Conservation (phyloP, 2,329 filamentous ascomycete species). For the Alternaria incomplexa region DNA sequence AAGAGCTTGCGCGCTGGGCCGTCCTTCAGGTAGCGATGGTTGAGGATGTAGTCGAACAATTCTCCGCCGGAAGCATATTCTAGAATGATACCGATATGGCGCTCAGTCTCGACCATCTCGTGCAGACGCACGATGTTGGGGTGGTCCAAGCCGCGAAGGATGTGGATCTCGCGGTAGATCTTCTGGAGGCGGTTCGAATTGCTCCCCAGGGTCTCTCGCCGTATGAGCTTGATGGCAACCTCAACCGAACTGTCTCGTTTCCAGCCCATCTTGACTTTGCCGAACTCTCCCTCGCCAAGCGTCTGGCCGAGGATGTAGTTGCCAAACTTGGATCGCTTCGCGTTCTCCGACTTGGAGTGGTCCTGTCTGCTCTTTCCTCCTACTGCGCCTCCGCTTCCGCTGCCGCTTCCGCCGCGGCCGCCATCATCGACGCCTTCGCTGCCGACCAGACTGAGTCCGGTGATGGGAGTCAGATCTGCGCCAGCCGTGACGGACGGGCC, state of each 20-base stretch:
- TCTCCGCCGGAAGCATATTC: conserved; percentile 98
- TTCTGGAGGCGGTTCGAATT: conserved; percentile 92
- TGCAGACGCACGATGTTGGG: conserved; percentile 96
- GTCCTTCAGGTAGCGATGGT: conserved; percentile 95
- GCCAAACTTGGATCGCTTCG: conserved; percentile 87
- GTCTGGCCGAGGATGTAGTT: conserved; percentile 96
- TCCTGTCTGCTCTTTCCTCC: conserved; percentile 62
- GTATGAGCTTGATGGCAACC: conserved; percentile 98
- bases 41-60: conserved; percentile 97
- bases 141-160: conserved; percentile 84
- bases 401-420: conserved; percentile 40
- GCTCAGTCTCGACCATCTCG: conserved; percentile 98
- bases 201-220: conserved; percentile 84
- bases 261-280: conserved; percentile 98
- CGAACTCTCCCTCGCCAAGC: conserved; percentile 96
- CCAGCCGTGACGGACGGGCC: conserved; percentile 55
- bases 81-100: conserved; percentile 96
- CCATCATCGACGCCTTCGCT: conserved; percentile 59
- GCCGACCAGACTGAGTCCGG: conserved; percentile 57
- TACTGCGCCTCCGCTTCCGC: conserved; percentile 49
- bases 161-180: conserved; percentile 96
- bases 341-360: conserved; percentile 58
- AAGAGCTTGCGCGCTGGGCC: conserved; percentile 88
- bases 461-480: conserved; percentile 54
- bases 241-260: conserved; percentile 90